Evolutionary conservation across 148 eudicot species (phyloP).

Genomic region (Oxyria digyna): DNA sequence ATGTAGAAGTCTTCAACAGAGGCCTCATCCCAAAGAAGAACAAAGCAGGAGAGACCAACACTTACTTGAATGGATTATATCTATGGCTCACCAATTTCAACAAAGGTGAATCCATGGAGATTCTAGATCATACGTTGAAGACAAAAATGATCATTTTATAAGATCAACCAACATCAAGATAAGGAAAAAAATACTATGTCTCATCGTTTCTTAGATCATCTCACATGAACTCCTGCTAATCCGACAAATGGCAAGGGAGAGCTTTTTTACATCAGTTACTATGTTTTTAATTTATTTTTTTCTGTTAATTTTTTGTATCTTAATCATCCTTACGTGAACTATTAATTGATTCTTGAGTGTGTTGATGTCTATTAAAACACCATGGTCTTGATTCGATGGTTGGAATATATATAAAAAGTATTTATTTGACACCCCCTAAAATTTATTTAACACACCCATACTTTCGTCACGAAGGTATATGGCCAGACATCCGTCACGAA

Average conservation of each 20-base stretch:
- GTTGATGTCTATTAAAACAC: too few species aligned
- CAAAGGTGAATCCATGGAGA: slow-evolving; percentile 60
- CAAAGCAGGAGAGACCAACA: slow-evolving; percentile 84
- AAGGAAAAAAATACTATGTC: slow-evolving; percentile 51
- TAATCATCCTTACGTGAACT: slow-evolving; percentile 1
- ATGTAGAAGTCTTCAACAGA: slow-evolving; percentile 78
- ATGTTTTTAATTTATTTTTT: neutral
- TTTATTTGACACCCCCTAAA: too few species aligned
- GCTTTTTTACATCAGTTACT: neutral
- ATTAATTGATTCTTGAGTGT: neutral
- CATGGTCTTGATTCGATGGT: too few species aligned
- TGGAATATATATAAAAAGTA: too few species aligned
- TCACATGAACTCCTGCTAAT: too few species aligned
- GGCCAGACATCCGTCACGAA: too few species aligned
- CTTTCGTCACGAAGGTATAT: too few species aligned
- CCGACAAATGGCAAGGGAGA: neutral
- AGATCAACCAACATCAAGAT: slow-evolving; percentile 64
- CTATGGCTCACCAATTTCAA: slow-evolving; percentile 87
- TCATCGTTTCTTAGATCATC: too few species aligned
- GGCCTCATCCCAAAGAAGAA: slow-evolving; percentile 92
- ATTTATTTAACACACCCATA: too few species aligned
- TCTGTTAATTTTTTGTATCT: neutral
- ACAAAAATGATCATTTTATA: slow-evolving; percentile 61
- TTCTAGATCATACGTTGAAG: slow-evolving; percentile 33
- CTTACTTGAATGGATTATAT: slow-evolving; percentile 80